These are phyloP conservation scores for Tulasnella sp. DNA, from an alignment of 768 basidiomycete species.

Conservation along the genomic window DNA sequence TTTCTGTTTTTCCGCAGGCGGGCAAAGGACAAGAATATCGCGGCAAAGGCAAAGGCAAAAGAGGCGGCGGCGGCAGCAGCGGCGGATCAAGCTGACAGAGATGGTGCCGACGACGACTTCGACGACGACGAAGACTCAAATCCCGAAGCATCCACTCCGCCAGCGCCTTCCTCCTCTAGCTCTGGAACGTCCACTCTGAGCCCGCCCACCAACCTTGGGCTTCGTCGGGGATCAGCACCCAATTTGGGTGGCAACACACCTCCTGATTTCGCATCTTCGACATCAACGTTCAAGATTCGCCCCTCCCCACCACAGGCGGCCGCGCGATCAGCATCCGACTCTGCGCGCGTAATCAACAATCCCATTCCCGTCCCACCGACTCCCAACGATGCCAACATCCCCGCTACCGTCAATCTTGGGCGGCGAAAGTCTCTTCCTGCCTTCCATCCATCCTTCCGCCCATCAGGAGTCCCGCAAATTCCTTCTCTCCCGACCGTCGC, in stretches of 20 bases:
- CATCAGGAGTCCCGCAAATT: not conserved
- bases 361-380: not conserved
- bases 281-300: not conserved
- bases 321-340: not conserved
- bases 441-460: constrained; percentile 13
- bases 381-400: not conserved
- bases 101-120: not conserved
- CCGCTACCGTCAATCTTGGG: not conserved
- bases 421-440: constrained; percentile 25
- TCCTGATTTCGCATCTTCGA: constrained; percentile 4
- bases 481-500: constrained; percentile 17
- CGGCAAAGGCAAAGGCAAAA: constrained; percentile 42
- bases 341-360: not conserved
- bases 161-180: constrained; percentile 16
- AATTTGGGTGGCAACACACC: not conserved
- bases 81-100: constrained; percentile 4
- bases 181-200: not conserved
- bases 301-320: not conserved
- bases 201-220: constrained; percentile 19
- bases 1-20: constrained; percentile 45
- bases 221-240: constrained; percentile 28
- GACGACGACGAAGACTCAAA: not conserved
- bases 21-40: constrained; percentile 75
- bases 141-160: not conserved
- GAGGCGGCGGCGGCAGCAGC: constrained; percentile 5